phyloP scores from a whole-genome alignment of 176 grass and related monocot genomes.

The Aegilops tauschii region DNA sequence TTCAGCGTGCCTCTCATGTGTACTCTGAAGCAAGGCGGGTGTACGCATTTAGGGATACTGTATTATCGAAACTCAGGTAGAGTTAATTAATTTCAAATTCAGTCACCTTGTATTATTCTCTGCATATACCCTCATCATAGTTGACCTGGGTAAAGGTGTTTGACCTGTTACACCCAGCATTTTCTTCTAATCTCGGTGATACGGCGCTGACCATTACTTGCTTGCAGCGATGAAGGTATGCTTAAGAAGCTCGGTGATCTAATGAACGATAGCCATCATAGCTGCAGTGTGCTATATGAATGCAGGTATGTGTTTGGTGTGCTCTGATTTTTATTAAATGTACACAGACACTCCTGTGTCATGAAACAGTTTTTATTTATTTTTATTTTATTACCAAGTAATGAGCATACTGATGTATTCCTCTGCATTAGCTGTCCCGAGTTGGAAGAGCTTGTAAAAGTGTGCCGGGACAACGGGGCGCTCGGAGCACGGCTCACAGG shows the following conservation, averaged over 20 bases:
- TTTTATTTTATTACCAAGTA: neutral
- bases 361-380: neutral
- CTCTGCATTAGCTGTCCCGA: slow-evolving; percentile 62
- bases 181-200: neutral
- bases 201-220: neutral
- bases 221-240: slow-evolving; percentile 64
- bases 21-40: slow-evolving; percentile 93
- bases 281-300: slow-evolving; percentile 92
- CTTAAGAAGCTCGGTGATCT: slow-evolving; percentile 78
- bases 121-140: neutral
- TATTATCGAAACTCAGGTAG: slow-evolving; percentile 68
- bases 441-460: slow-evolving; percentile 91
- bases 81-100: neutral
- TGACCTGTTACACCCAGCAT: neutral
- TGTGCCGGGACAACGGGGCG: slow-evolving; percentile 75
- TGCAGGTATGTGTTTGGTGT: slow-evolving; percentile 64
- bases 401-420: neutral
- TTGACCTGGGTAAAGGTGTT: neutral
- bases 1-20: slow-evolving; percentile 85
- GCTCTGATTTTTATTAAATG: neutral
- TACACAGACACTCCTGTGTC: neutral
- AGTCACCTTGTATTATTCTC: neutral
- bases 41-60: slow-evolving; percentile 76
- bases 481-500: slow-evolving; percentile 94
- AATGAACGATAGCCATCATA: slow-evolving; percentile 92